These are phyloP conservation scores for Vaccinium myrtillus DNA, from an alignment of 148 eudicot genomes.

Conservation along the genomic window DNA sequence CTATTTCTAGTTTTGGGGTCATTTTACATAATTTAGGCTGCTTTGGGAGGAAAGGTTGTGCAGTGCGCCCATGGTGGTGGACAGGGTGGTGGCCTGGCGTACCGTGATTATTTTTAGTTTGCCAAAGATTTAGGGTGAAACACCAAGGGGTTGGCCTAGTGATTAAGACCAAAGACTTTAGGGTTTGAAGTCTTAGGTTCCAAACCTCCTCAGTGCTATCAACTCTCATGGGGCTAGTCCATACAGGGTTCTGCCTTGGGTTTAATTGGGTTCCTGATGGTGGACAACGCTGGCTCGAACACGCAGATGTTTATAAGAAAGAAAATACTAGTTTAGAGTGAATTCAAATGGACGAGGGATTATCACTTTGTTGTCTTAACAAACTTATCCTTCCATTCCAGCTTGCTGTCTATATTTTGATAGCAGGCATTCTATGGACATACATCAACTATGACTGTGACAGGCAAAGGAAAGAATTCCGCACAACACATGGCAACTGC, in stretches of 20 bases:
- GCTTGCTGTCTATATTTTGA: constrained; percentile 67
- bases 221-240: not conserved
- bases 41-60: not conserved
- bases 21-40: too few species aligned
- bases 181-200: not conserved
- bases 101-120: not conserved
- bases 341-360: constrained; percentile 1
- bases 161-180: not conserved
- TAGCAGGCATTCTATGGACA: constrained; percentile 78
- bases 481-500: constrained; percentile 84
- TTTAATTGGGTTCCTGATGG: not conserved
- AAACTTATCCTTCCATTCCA: constrained; percentile 30
- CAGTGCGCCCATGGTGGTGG: not conserved
- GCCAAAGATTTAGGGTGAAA: not conserved
- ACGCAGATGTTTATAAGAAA: not conserved
- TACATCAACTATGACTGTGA: constrained; percentile 96
- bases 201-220: not conserved
- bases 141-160: not conserved
- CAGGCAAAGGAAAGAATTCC: constrained; percentile 96
- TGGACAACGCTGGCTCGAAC: not conserved
- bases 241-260: not conserved
- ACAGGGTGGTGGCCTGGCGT: not conserved
- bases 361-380: constrained; percentile 13
- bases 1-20: too few species aligned
- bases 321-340: not conserved